phyloP scores from a whole-genome alignment of 345 rosid species.

The Salix caprea region DNA sequence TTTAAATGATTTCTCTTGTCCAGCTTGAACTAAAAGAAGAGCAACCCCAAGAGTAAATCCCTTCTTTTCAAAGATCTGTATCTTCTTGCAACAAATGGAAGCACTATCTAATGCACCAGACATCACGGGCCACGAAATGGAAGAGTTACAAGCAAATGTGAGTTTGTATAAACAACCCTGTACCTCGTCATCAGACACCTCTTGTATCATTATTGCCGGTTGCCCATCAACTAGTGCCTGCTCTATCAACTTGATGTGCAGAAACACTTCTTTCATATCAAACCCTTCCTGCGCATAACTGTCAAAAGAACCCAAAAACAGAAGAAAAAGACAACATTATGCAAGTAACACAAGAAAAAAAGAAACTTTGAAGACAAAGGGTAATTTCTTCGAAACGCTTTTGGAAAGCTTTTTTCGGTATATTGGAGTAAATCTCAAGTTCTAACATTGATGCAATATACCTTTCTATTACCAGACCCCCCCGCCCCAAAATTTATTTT shows the following conservation, averaged over 20 bases:
- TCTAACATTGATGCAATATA: neutral
- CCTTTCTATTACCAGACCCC: neutral
- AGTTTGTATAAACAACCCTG: slow-evolving; percentile 60
- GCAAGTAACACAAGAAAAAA: neutral
- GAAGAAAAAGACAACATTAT: neutral
- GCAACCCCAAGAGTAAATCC: slow-evolving; percentile 79
- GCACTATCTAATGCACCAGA: slow-evolving; percentile 73
- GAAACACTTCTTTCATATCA: slow-evolving; percentile 90
- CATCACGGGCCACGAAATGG: slow-evolving; percentile 73
- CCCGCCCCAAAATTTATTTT: neutral
- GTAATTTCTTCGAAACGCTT: neutral
- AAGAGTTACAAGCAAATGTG: slow-evolving; percentile 75
- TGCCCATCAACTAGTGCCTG: slow-evolving; percentile 77
- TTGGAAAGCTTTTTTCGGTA: neutral
- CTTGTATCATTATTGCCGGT: slow-evolving; percentile 73
- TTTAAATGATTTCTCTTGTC: slow-evolving; percentile 57
- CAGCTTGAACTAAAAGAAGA: slow-evolving; percentile 56
- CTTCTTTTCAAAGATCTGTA: slow-evolving; percentile 91
- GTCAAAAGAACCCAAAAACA: slow-evolving; percentile 16
- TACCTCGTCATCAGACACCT: slow-evolving; percentile 51
- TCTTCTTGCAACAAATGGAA: slow-evolving; percentile 76
- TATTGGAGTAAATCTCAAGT: neutral
- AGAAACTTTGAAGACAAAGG: neutral
- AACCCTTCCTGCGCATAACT: slow-evolving; percentile 91
- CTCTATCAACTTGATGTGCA: slow-evolving; percentile 88